Evolutionary conservation across 306 rosid species (phyloP).

Genomic region (Fagus crenata): DNA sequence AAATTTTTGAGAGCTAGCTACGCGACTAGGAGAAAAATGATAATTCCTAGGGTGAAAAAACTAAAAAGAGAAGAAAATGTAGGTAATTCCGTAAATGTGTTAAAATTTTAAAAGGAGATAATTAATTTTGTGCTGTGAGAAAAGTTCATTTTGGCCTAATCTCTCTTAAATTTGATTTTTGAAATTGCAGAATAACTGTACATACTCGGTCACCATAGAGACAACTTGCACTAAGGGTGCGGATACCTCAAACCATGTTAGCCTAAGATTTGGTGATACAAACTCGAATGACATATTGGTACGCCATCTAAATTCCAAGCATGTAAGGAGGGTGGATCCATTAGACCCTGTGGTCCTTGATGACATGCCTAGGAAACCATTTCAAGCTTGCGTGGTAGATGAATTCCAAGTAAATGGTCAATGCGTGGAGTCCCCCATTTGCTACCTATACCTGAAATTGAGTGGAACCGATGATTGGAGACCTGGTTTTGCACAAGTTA

Average conservation of each 20-base stretch:
- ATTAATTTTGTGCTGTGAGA: too few species aligned
- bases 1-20: too few species aligned
- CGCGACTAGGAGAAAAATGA: too few species aligned
- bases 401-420: slow-evolving; percentile 57
- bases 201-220: slow-evolving; percentile 58
- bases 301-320: slow-evolving; percentile 56
- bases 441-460: slow-evolving; percentile 69
- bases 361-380: slow-evolving; percentile 66
- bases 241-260: slow-evolving; percentile 61
- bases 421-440: slow-evolving; percentile 61
- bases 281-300: slow-evolving; percentile 63
- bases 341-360: slow-evolving; percentile 57
- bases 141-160: background rate
- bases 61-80: too few species aligned
- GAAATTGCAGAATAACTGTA: slow-evolving; percentile 53
- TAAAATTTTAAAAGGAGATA: too few species aligned
- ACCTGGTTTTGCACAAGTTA: slow-evolving; percentile 66
- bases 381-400: slow-evolving; percentile 80
- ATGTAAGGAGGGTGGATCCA: slow-evolving; percentile 54
- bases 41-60: too few species aligned
- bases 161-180: background rate
- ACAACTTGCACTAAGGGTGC: slow-evolving; percentile 83
- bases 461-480: slow-evolving; percentile 75
- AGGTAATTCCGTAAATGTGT: too few species aligned
- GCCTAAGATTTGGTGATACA: slow-evolving; percentile 77